A percentile compares a stretch with the other conserved stretches of the same genome.
These are phyloP conservation scores for Eutrema japonicum DNA, from an alignment of 345 rosid species.

Conservation along the genomic window DNA sequence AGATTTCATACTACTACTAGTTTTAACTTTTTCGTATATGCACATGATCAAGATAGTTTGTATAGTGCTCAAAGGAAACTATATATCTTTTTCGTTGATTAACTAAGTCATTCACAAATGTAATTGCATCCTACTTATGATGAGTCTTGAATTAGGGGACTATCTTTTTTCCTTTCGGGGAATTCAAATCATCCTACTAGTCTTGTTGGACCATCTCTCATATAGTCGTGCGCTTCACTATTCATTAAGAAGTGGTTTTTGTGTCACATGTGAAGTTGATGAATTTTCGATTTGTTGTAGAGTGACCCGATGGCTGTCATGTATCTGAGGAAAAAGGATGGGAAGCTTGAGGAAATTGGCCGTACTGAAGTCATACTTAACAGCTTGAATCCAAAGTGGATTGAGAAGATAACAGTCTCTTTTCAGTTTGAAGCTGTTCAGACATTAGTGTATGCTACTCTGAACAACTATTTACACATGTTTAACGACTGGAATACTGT, in stretches of 20 bases:
- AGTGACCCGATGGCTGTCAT: conserved; percentile 87
- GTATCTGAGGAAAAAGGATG: conserved; percentile 62
- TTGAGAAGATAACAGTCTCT: conserved; percentile 62
- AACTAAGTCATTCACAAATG: not conserved
- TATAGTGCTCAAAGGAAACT: not conserved
- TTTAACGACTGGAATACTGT: not conserved
- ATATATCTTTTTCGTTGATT: no score
- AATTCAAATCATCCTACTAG: not conserved
- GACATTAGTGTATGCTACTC: conserved; percentile 61
- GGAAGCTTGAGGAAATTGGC: conserved; percentile 78
- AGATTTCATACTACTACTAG: not conserved
- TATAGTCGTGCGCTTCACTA: not conserved
- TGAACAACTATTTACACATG: not conserved
- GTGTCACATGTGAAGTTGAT: conserved; percentile 22
- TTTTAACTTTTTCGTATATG: not conserved
- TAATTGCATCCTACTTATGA: not conserved
- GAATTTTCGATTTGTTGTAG: conserved; percentile 45
- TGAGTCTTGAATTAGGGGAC: not conserved
- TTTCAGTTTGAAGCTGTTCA: conserved; percentile 86
- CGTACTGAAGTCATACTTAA: conserved; percentile 85
- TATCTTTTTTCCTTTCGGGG: not conserved
- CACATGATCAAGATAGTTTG: not conserved
- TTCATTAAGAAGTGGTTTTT: conserved; percentile 13
- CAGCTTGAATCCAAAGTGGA: conserved; percentile 77
- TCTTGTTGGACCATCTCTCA: conserved; percentile 13